Evolutionary conservation across 352 stramenopile species (phyloP).

Genomic region (Phytophthora aleatoria): DNA sequence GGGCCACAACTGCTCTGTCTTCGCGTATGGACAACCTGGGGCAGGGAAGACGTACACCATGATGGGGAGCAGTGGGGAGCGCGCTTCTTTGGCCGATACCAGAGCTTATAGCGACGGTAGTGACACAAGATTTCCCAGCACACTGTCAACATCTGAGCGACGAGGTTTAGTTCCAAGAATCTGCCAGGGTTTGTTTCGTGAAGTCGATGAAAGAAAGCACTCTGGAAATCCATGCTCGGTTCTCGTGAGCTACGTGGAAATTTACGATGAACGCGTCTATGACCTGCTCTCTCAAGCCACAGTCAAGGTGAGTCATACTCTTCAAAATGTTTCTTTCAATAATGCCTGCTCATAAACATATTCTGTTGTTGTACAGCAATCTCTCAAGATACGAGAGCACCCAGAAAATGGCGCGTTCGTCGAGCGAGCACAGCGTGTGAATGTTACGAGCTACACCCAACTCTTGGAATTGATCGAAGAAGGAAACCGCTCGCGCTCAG

Average conservation of each 20-base stretch:
- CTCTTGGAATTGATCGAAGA: constrained; percentile 64
- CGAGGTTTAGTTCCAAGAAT: constrained; percentile 67
- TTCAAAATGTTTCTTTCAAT: not conserved
- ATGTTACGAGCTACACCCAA: constrained; percentile 55
- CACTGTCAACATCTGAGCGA: not conserved
- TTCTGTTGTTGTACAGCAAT: constrained; percentile 37
- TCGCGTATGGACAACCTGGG: constrained; percentile 75
- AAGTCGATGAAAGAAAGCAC: constrained; percentile 37
- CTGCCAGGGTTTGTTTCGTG: constrained; percentile 64
- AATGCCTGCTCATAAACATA: not conserved
- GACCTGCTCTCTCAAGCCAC: constrained; percentile 51
- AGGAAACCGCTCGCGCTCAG: constrained; percentile 61
- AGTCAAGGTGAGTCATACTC: constrained; percentile 33
- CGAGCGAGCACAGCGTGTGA: constrained; percentile 55
- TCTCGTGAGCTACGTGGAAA: constrained; percentile 82
- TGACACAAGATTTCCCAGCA: not conserved
- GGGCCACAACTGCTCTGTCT: constrained; percentile 79
- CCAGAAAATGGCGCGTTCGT: constrained; percentile 70
- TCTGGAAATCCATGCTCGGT: constrained; percentile 32
- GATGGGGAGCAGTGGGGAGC: constrained; percentile 40
- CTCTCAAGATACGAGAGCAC: constrained; percentile 79
- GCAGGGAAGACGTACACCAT: constrained; percentile 81
- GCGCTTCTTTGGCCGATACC: constrained; percentile 6
- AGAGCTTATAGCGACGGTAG: constrained; percentile 2
- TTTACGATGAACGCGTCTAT: constrained; percentile 81